Conservation (phyloP, 2,329 filamentous ascomycete genomes). For the Lecanicillium sp. region DNA sequence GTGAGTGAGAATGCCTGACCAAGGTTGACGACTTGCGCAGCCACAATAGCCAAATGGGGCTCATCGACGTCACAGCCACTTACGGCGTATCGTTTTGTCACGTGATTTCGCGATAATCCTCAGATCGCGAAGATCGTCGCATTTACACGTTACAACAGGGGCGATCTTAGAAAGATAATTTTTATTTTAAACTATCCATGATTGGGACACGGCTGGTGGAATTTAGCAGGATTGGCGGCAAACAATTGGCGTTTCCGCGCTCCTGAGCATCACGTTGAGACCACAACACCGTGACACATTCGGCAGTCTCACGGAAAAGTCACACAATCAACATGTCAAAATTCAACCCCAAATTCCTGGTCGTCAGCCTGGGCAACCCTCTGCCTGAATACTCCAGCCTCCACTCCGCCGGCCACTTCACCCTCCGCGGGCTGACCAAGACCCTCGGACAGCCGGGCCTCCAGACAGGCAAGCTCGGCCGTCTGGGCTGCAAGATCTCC, state of each 20-base stretch:
- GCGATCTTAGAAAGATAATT: too few species aligned
- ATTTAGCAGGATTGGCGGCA: too few species aligned
- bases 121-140: too few species aligned
- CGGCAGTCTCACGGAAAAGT: too few species aligned
- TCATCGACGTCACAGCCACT: constrained; percentile 14
- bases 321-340: constrained; percentile 19
- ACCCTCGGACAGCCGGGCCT: constrained; percentile 43
- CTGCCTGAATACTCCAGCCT: constrained; percentile 68
- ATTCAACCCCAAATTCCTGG: constrained; percentile 54
- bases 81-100: too few species aligned
- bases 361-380: constrained; percentile 86
- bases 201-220: too few species aligned
- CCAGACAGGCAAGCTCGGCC: constrained; percentile 39
- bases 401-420: constrained; percentile 80
- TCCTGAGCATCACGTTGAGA: too few species aligned
- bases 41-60: constrained; percentile 12
- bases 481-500: constrained; percentile 45
- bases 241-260: too few species aligned
- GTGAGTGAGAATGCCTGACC: constrained; percentile 7
- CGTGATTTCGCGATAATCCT: too few species aligned
- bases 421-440: constrained; percentile 56
- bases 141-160: too few species aligned
- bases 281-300: too few species aligned
- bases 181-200: neutral
- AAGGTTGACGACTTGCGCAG: constrained; percentile 13